These are phyloP conservation scores for Teratosphaeria viscida DNA, from an alignment of 2,329 filamentous ascomycete species.

Conservation along the genomic window DNA sequence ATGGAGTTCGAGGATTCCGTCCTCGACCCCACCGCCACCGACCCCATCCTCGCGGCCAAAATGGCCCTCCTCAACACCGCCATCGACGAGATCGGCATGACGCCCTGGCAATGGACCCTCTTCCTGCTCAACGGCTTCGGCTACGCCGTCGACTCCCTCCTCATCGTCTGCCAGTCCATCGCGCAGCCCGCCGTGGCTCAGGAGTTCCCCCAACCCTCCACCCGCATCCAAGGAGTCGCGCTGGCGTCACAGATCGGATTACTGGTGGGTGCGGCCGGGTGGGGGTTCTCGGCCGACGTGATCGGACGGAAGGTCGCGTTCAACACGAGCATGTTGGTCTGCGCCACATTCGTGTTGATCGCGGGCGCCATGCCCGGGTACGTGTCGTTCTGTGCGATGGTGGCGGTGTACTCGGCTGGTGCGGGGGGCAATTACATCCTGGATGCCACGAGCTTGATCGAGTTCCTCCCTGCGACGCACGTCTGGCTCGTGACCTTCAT, in stretches of 20 bases:
- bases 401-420: slow-evolving; percentile 16
- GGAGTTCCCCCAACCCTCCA: slow-evolving; percentile 16
- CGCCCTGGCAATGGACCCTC: slow-evolving; percentile 48
- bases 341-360: slow-evolving; percentile 15
- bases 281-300: slow-evolving; percentile 14
- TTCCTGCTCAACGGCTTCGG: slow-evolving; percentile 55
- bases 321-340: slow-evolving; percentile 17
- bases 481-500: not conserved
- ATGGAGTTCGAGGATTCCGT: not conserved
- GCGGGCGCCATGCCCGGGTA: slow-evolving; percentile 18
- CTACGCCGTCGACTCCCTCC: slow-evolving; percentile 28
- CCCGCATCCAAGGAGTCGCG: slow-evolving; percentile 24
- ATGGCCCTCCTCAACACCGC: slow-evolving; percentile 27
- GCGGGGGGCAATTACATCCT: slow-evolving; percentile 21
- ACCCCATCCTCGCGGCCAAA: slow-evolving; percentile 30
- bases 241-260: slow-evolving; percentile 34
- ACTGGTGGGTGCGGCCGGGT: slow-evolving; percentile 28
- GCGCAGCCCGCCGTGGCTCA: slow-evolving; percentile 21
- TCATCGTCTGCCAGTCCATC: slow-evolving; percentile 29
- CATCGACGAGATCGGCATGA: slow-evolving; percentile 52
- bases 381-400: slow-evolving; percentile 14
- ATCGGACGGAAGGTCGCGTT: slow-evolving; percentile 12
- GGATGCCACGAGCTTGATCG: not conserved
- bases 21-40: slow-evolving; percentile 17
- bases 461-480: not conserved